Base-by-base conservation (phyloP, 805 yeast genomes). In the Starmerella lactis-condensi region DNA sequence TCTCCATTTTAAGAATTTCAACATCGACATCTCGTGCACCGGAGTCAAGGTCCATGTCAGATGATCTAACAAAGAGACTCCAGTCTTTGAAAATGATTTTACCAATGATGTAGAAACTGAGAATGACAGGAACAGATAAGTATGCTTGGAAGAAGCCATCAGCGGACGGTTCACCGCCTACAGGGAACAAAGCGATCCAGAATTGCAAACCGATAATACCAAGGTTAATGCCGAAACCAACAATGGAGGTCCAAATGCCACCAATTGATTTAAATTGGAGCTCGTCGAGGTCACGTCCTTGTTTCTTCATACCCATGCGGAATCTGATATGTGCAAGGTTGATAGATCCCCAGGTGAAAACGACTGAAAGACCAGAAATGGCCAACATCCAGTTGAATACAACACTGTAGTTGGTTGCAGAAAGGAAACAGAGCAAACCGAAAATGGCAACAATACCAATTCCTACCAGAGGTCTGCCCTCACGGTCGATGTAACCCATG, bases 181-280 rank as follows among this genome's bases (percentile, higher is more conserved):
- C 47, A 33, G 92, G 92, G 62, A 62, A 77, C 25, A 75, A 56
- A 5, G 89, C 83, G 36, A 73, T 62, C 79, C 85, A 79, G 61
- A 79, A 76, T 56, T 76, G 83, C 19, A 82, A 78, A 34, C 67
- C 57, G 37, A 81, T 58, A 39, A 78, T 71, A 34, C 74, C 51
- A 20, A 64, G 23, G 50, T 71, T 71, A 47, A 81, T 54, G 17
- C 54, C 35, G 12, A 67, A 46, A 33, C 89, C 91, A 49, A 65
- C 65, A 37, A 48, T 51, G 1, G 91, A 72, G 29, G 91, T 91
- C 42, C 50, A 56, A 19, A 72, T 53, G 43, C 93, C 93, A 24
- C 65, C 58, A 35, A 70, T 74, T 4, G 92, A 64, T 28, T 58
- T 61, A 54, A 67, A 79, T 0, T 73, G 62, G 30, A 78, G 57